These are phyloP conservation scores for Tulasnella sp. DNA, from an alignment of 768 basidiomycete genomes.

Conservation along the genomic window DNA sequence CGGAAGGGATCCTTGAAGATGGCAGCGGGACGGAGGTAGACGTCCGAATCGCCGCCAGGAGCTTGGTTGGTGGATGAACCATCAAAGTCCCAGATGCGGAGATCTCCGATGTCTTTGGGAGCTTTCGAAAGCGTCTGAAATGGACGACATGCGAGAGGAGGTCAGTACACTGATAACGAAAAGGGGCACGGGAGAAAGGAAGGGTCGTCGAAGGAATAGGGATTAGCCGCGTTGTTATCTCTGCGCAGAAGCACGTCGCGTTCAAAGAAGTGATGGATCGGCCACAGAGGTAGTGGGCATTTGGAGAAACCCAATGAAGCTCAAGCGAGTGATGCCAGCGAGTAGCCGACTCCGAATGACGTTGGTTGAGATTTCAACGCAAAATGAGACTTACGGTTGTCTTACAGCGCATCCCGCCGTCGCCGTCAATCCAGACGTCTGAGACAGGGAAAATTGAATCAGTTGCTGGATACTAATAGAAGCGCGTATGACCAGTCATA, in stretches of 20 bases:
- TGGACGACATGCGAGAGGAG: constrained; percentile 4
- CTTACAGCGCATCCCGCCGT: constrained; percentile 90
- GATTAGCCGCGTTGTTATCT: not conserved
- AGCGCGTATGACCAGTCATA: not conserved
- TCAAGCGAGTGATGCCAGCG: no score
- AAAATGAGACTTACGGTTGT: constrained; percentile 56
- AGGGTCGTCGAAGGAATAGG: not conserved
- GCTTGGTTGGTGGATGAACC: constrained; percentile 97
- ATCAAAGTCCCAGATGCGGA: constrained; percentile 99
- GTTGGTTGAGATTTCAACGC: not conserved
- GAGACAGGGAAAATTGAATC: constrained; percentile 18
- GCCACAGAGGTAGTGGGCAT: no score
- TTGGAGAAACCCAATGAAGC: not conserved
- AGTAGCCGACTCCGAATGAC: no score
- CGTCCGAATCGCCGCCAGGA: constrained; percentile 89
- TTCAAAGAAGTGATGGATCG: no score
- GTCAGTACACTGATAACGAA: not conserved
- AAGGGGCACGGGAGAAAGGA: not conserved
- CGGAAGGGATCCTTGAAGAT: constrained; percentile 99
- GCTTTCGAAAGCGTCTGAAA: constrained; percentile 75
- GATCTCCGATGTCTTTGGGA: constrained; percentile 77
- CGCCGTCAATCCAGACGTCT: constrained; percentile 99
- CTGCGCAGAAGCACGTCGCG: not conserved
- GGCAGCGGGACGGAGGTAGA: constrained; percentile 93
- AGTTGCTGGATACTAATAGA: not conserved